Conservation (phyloP, 371 early-diverging fungal genomes). For the Mucor velutinosus region DNA sequence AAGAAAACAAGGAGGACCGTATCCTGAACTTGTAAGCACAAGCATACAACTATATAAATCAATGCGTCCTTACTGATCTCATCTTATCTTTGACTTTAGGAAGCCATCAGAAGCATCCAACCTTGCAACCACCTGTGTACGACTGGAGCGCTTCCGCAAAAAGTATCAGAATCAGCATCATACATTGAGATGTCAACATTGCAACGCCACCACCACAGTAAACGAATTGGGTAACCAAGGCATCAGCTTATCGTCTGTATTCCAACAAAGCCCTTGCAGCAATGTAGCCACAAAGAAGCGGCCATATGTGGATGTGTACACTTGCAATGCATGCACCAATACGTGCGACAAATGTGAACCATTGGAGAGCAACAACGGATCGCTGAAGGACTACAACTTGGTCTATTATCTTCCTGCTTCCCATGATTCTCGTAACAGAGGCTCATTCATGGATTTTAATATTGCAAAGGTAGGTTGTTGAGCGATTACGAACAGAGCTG, state of each 20-base stretch:
- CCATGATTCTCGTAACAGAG: conserved; percentile 23
- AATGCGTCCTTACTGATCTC: not conserved
- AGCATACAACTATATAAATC: not conserved
- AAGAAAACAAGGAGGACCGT: not conserved
- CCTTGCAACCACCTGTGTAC: conserved; percentile 21
- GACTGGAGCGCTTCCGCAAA: conserved; percentile 29
- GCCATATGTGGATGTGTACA: conserved; percentile 8
- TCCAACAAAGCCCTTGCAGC: conserved; percentile 6
- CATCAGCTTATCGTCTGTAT: conserved; percentile 16
- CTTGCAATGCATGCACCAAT: conserved; percentile 18
- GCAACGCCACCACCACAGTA: not conserved
- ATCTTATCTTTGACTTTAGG: not conserved
- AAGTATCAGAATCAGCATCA: conserved; percentile 11
- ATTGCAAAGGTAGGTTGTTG: conserved; percentile 11
- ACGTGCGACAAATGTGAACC: conserved; percentile 10
- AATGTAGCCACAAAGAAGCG: not conserved
- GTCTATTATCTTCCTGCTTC: conserved; percentile 24
- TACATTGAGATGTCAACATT: conserved; percentile 28
- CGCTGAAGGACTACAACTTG: not conserved
- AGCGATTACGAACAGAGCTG: not conserved
- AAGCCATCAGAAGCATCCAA: not conserved
- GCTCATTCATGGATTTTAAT: conserved; percentile 21
- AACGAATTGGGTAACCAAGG: conserved; percentile 3
- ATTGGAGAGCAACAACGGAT: not conserved
- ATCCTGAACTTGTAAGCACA: not conserved